Conservation (phyloP, 495 filamentous ascomycete species). For the Aspergillus diversus region DNA sequence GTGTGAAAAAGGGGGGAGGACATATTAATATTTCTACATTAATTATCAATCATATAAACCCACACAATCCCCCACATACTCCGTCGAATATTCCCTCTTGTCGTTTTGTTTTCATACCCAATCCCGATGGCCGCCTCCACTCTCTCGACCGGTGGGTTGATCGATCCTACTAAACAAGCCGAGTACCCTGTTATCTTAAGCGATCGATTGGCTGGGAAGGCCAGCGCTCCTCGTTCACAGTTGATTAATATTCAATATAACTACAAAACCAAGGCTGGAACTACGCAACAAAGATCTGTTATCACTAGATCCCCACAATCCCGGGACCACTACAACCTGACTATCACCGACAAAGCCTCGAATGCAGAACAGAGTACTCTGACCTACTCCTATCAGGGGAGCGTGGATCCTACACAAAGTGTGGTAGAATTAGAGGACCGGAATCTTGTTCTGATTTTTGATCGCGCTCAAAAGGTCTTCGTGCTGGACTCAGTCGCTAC, state of each 20-base stretch:
- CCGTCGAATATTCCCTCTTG: background rate
- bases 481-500: slow-evolving; percentile 55
- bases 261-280: slow-evolving; percentile 55
- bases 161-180: slow-evolving; percentile 54
- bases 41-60: slow-evolving; percentile 6
- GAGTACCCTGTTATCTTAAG: slow-evolving; percentile 53
- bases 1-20: slow-evolving; percentile 14
- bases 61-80: slow-evolving; percentile 1
- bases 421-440: slow-evolving; percentile 35
- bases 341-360: slow-evolving; percentile 52
- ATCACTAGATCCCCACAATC: slow-evolving; percentile 45
- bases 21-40: slow-evolving; percentile 17
- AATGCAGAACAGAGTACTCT: slow-evolving; percentile 43
- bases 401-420: slow-evolving; percentile 43
- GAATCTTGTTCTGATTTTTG: slow-evolving; percentile 56
- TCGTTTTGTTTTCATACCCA: background rate
- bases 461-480: slow-evolving; percentile 52
- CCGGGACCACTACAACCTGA: slow-evolving; percentile 50
- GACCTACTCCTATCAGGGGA: slow-evolving; percentile 55
- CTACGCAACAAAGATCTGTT: slow-evolving; percentile 40
- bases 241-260: slow-evolving; percentile 55
- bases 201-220: slow-evolving; percentile 39
- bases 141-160: slow-evolving; percentile 39
- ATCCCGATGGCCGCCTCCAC: slow-evolving; percentile 41
- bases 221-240: slow-evolving; percentile 26